Conservation (phyloP, 225 moss, liverwort and hornwort species). For the Physcomitrellopsis africana region DNA sequence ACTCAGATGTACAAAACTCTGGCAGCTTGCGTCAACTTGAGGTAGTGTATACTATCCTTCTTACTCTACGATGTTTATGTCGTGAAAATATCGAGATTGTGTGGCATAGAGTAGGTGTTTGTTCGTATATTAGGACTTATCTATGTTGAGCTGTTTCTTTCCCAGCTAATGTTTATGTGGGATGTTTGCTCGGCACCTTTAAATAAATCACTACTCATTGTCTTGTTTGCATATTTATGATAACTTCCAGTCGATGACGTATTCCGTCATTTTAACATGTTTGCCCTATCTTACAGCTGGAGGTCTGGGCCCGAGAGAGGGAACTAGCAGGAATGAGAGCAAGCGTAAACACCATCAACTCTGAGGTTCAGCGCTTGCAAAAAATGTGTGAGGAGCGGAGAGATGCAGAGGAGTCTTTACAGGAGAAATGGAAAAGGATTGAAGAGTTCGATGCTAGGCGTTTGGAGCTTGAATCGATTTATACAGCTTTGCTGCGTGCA, state of each 20-base stretch:
- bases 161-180: neutral
- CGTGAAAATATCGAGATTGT: neutral
- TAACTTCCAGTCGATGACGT: neutral
- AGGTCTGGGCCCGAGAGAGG: conserved; percentile 92
- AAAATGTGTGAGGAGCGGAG: conserved; percentile 96
- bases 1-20: conserved; percentile 60
- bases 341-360: conserved; percentile 77
- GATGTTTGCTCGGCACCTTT: neutral
- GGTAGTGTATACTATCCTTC: conserved; percentile 43
- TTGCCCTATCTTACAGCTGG: conserved; percentile 57
- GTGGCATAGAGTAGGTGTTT: neutral
- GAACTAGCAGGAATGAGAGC: conserved; percentile 94
- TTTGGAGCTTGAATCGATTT: conserved; percentile 83
- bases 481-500: conserved; percentile 84
- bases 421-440: conserved; percentile 95
- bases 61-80: neutral
- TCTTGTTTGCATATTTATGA: neutral
- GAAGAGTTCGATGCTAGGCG: conserved; percentile 97
- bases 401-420: conserved; percentile 90
- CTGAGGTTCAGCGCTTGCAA: conserved; percentile 86
- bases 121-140: neutral
- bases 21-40: conserved; percentile 78
- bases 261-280: neutral
- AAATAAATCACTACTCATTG: neutral
- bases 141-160: conserved; percentile 15